Evolutionary conservation across 2,329 filamentous ascomycete genomes (phyloP), one percentile per base, ranked within the genome.

Genomic region (Hysterium pulicare): DNA sequence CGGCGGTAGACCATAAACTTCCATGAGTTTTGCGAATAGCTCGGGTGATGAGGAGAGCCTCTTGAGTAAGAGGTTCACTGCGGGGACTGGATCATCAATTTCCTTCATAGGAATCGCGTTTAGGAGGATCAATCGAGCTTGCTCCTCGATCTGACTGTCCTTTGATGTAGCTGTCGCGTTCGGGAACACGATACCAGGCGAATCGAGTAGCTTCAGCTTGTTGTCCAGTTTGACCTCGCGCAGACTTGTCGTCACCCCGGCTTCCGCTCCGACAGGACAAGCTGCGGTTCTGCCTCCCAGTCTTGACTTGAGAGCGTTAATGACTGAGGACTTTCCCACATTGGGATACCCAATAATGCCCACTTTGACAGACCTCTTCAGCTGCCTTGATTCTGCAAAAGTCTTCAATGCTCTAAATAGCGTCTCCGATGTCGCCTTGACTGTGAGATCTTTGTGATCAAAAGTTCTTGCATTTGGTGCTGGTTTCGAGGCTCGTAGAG

Each of bases 291-390:
- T 82, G 43, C 82, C 78, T 51, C 84, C 81, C 54, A 95, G 74
- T 28, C 88, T 81, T 28, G 86, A 83, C 16, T 89, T 85, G 42
- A 96, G 82, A 13, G 90, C 87, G 67, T 96, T 96, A 77, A 96
- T 95, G 58, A 96, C 89, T 38, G 90, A 95, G 21, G 89, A 95
- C 74, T 96, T 96, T 64, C 90, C 90, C 46, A 95, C 90, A 65
- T 96, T 96, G 57, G 90, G 90, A 67, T 95, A 96, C 21, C 90
- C 90, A 55, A 96, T 94, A 48, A 96, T 87, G 51, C 90, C 90
- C 47, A 96, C 90, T 16, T 87, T 90, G 57, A 95, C 82, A 40
- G 90, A 85, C 42, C 90, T 85, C 76, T 95, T 95, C 53, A 96
- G 74, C 64, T 94, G 84, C 57, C 87, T 86, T 47, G 79, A 80